Base-by-base conservation (phyloP, 2,329 filamentous ascomycete genomes). In the Neurospora sp. region DNA sequence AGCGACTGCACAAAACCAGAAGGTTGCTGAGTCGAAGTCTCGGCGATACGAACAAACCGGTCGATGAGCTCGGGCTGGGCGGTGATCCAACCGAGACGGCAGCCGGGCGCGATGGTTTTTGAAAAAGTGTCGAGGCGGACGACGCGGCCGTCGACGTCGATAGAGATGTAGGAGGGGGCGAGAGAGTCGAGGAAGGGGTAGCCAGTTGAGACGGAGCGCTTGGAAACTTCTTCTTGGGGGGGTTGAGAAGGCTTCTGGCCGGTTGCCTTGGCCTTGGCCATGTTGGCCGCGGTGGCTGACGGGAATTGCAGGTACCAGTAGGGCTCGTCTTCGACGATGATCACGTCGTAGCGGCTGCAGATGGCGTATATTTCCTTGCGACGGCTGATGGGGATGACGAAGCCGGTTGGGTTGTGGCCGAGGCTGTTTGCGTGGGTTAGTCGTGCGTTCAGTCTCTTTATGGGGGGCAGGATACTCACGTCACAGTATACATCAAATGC, bases 241-340 rank as follows among this genome's bases (percentile, higher is more conserved):
- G 6, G 71, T 78, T 76, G 75, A 81, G 77, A 70, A 75, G 71
- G 70, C 75, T 41, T 41, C 1, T n/a, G 15, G 15, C 40, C 40
- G 40, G 17, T 17, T 17, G 40, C 8, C 40, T 43, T 66, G 78
- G 78, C 69, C 74, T 75, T 66, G 76, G 80, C 41, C 23, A 10
- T 33, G 52, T 62, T 78, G 74, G 68, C 78, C 78, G 46, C 84
- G 68, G 82, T 86, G 0, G 91, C 89, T 0, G 91, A 91, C 0
- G 93, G 92, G 79, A 88, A 97, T 78, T 97, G 95, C 8, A 98
- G 84, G 79, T 96, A 95, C 92, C 93, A 97, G 82, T 97, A 97
- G 6, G 95, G 95, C 72, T 97, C 94, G 76, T 98, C 95, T 80
- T 98, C 95, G 72, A 96, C 82, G 73, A 97, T 97, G 76, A 97